These are phyloP conservation scores for Symbiodinium pilosum DNA, from an alignment of 73 alveolate species.

Conservation along the genomic window DNA sequence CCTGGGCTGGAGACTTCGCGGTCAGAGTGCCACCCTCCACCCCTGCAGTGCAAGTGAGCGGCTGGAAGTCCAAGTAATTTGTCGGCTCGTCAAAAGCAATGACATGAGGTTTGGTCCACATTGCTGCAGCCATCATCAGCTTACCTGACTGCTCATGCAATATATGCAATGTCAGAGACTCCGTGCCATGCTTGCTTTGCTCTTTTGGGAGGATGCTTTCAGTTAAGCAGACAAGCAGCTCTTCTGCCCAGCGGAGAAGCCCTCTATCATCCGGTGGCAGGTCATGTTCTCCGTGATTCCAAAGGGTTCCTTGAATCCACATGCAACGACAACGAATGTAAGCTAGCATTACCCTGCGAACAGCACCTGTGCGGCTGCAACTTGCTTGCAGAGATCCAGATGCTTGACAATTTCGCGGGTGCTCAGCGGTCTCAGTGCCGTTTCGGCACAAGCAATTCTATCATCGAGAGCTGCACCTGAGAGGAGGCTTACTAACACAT, in stretches of 20 bases:
- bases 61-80: slow-evolving; percentile 75
- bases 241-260: slow-evolving; percentile 88
- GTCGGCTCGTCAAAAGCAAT: slow-evolving; percentile 94
- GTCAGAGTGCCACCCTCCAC: neutral
- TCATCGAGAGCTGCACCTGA: slow-evolving; percentile 84
- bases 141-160: neutral
- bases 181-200: too few relatives aligned
- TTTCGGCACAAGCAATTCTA: slow-evolving; percentile 64
- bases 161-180: neutral
- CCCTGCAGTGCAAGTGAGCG: neutral
- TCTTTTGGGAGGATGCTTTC: too few relatives aligned
- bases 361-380: too few relatives aligned
- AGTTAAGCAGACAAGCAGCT: neutral
- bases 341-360: too few relatives aligned
- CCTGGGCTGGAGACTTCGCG: neutral
- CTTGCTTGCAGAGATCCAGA: slow-evolving; percentile 4
- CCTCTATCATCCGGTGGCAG: slow-evolving; percentile 63
- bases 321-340: too few relatives aligned
- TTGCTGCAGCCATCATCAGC: slow-evolving; percentile 90
- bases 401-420: slow-evolving; percentile 89
- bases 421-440: slow-evolving; percentile 76
- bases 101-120: slow-evolving; percentile 93
- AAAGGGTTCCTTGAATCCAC: slow-evolving; percentile 33
- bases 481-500: neutral
- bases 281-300: slow-evolving; percentile 85